Conservation (phyloP, 306 rosid species). For the Sophora flavescens region DNA sequence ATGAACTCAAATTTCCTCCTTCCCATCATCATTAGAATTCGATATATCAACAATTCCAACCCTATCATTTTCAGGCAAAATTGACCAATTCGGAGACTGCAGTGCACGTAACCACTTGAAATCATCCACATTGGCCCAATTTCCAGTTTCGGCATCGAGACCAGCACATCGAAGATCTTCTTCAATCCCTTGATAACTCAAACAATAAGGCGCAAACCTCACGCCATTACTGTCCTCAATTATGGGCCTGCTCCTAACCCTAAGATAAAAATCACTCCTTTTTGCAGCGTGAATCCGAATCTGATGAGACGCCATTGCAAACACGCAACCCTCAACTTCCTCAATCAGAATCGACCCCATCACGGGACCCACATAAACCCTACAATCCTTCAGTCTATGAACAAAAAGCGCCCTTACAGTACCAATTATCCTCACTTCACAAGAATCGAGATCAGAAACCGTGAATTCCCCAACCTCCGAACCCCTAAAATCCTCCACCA, state of each 20-base stretch:
- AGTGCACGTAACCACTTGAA: slow-evolving; percentile 79
- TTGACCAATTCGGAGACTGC: slow-evolving; percentile 87
- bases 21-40: slow-evolving; percentile 12
- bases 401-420: slow-evolving; percentile 73
- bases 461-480: slow-evolving; percentile 79
- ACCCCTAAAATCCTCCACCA: slow-evolving; percentile 58
- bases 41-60: slow-evolving; percentile 54
- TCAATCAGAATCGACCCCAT: slow-evolving; percentile 74
- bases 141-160: slow-evolving; percentile 72
- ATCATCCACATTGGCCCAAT: slow-evolving; percentile 93
- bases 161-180: slow-evolving; percentile 70
- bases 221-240: slow-evolving; percentile 71
- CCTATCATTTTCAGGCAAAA: slow-evolving; percentile 80
- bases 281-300: slow-evolving; percentile 83
- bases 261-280: slow-evolving; percentile 69
- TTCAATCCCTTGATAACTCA: slow-evolving; percentile 71
- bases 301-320: slow-evolving; percentile 84
- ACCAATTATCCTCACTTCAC: slow-evolving; percentile 81
- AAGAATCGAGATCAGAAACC: slow-evolving; percentile 79
- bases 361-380: slow-evolving; percentile 74
- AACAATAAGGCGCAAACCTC: slow-evolving; percentile 80
- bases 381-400: slow-evolving; percentile 72
- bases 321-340: slow-evolving; percentile 71
- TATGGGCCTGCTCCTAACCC: slow-evolving; percentile 93
- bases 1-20: slow-evolving; percentile 44